Evolutionary conservation across 164 flowering plant genomes (phyloP).

Genomic region (Aristolochia fimbriata): DNA sequence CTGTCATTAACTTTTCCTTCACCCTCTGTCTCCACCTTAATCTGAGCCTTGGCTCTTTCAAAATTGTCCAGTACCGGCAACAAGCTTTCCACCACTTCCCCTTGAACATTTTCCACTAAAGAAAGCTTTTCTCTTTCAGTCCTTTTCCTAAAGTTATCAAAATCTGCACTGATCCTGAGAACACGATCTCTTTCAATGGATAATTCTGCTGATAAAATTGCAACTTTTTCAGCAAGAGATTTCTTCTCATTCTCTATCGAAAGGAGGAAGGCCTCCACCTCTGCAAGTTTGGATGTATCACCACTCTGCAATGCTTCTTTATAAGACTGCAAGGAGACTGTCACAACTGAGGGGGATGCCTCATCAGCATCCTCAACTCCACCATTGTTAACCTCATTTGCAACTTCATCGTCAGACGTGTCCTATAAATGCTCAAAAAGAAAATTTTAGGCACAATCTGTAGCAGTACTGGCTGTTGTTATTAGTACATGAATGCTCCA

Average conservation of each 20-base stretch:
- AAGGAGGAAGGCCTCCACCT: conserved; percentile 46
- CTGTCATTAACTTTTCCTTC: conserved; percentile 78
- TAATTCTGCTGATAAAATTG: conserved; percentile 44
- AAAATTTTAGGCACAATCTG: no score
- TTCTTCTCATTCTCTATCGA: conserved; percentile 67
- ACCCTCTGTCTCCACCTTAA: conserved; percentile 70
- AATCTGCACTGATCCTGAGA: conserved; percentile 86
- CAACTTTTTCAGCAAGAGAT: conserved; percentile 41
- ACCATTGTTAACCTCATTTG: conserved; percentile 33
- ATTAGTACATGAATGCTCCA: no score
- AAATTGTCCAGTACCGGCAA: conserved; percentile 82
- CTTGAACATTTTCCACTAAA: conserved; percentile 65
- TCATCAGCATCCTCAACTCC: conserved; percentile 37
- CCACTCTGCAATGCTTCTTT: conserved; percentile 63
- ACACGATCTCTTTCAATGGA: conserved; percentile 45
- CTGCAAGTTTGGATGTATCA: conserved; percentile 51
- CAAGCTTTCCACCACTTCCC: conserved; percentile 78
- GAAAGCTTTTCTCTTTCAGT: conserved; percentile 83
- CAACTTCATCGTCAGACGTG: conserved; percentile 31
- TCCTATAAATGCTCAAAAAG: conserved; percentile 33
- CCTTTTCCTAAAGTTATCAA: conserved; percentile 88
- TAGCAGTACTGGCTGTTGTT: no score
- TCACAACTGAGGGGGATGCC: conserved; percentile 28
- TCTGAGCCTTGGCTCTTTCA: conserved; percentile 82
- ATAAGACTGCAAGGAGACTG: conserved; percentile 43